These are phyloP conservation scores for Flaveria sonorensis DNA, from an alignment of 129 eudicot genomes.

Conservation along the genomic window DNA sequence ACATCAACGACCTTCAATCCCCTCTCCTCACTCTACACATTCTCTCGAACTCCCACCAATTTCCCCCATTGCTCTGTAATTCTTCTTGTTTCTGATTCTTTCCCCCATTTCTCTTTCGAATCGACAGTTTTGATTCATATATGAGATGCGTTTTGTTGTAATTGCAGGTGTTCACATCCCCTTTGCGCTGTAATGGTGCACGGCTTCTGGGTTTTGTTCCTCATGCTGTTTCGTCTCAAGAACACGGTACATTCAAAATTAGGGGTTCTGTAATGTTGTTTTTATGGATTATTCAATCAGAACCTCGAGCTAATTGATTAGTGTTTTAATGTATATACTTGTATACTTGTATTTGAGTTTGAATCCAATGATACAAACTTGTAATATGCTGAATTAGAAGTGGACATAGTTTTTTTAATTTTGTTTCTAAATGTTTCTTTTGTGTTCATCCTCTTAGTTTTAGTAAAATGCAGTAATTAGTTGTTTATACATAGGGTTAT, in stretches of 20 bases:
- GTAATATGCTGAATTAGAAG: conserved; percentile 6
- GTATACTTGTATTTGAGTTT: not conserved
- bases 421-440: not conserved
- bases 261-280: not conserved
- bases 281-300: too few relatives aligned
- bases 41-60: conserved; percentile 16
- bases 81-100: not conserved
- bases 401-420: not conserved
- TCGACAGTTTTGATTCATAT: conserved; percentile 5
- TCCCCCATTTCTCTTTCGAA: conserved; percentile 2
- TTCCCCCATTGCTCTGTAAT: conserved; percentile 21
- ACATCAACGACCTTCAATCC: conserved; percentile 24
- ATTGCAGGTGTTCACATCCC: conserved; percentile 34
- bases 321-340: too few relatives aligned
- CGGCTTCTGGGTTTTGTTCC: conserved; percentile 31
- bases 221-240: conserved; percentile 45
- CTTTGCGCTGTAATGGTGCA: conserved; percentile 24
- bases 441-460: not conserved
- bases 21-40: conserved; percentile 27
- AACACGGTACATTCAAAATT: conserved; percentile 39
- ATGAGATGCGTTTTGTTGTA: not conserved
- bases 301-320: too few relatives aligned
- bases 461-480: not conserved
- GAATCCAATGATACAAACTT: not conserved
- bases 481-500: conserved; percentile 11